Conservation (phyloP, 208 protist species). For the Acanthamoeba royreba region DNA sequence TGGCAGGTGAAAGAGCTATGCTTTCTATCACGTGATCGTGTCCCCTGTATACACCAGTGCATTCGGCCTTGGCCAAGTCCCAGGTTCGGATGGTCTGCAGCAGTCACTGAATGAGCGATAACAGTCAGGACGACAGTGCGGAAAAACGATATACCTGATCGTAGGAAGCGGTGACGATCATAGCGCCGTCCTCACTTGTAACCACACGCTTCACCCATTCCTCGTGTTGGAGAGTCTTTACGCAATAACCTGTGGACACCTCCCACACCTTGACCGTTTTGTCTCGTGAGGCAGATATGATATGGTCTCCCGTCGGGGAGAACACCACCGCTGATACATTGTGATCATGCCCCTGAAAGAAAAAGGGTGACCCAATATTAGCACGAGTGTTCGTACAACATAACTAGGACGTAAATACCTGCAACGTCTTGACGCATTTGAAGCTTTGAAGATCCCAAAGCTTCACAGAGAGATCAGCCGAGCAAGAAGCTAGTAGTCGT, state of each 20-base stretch:
- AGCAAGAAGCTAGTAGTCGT: conserved; percentile 72
- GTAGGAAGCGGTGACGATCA: conserved; percentile 59
- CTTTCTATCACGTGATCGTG: conserved; percentile 75
- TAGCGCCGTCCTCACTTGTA: conserved; percentile 52
- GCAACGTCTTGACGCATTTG: conserved; percentile 61
- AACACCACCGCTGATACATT: conserved; percentile 75
- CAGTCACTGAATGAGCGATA: too few relatives aligned
- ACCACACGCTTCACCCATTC: conserved; percentile 77
- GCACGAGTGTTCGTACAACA: too few relatives aligned
- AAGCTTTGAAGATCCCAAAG: conserved; percentile 67
- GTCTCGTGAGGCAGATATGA: conserved; percentile 65
- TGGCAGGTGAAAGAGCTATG: conserved; percentile 66
- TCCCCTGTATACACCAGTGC: conserved; percentile 32
- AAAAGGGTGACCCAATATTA: too few relatives aligned
- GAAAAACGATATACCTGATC: too few relatives aligned
- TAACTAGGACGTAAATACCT: too few relatives aligned
- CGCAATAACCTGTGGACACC: conserved; percentile 68
- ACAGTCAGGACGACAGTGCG: too few relatives aligned
- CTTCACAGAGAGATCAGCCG: conserved; percentile 72
- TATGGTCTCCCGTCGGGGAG: conserved; percentile 52
- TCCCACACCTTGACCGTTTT: conserved; percentile 78
- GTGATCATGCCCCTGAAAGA: conserved; percentile 79
- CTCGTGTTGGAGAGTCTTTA: conserved; percentile 70
- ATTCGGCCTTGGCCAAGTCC: conserved; percentile 66
- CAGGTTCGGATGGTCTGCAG: conserved; percentile 56